Evolutionary conservation across 768 basidiomycete species (phyloP), one percentile per base, ranked within the genome.

Genomic region (Tremella fuciformis): DNA sequence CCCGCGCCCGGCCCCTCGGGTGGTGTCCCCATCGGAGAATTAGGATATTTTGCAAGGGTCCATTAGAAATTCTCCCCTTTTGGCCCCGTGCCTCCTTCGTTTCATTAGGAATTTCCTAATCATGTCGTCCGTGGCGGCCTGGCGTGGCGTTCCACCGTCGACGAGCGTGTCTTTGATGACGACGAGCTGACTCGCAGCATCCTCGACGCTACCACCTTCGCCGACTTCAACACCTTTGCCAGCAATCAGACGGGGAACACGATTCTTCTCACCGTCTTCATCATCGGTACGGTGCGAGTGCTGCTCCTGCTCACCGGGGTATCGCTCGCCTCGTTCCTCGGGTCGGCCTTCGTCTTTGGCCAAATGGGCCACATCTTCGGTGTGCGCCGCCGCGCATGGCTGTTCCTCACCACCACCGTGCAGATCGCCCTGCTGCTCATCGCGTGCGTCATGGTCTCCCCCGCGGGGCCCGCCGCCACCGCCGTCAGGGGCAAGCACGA

Each of bases 241-340:
- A 66, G 64, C 0, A 71, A 71, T 54, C 70, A 71, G 55, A 71
- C 70, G 22, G 70, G 70, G 44, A 73, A 73, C 50, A 69, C 66
- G 13, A 69, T 73, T 55, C 62, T 73, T 1, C 59, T 73, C 1
- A 67, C 68, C 13, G 65, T 73, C 11, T 56, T 64, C 1, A 56
- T 58, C n/a, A 57, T 73, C 13, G 60, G 64, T 7, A 61, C 64
- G 1, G 47, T 47, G 4, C 46, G 57, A 6, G 51, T 57, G 24
- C 40, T 57, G 8, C 51, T 72, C 4, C 26, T 67, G 3, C 49
- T 69, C 16, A 73, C 71, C 13, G 68, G 65, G 13, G 49, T 73
- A 1, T 69, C 67, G 11, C 59, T 73, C 2, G 67, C 58, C 11
- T 48, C 55, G 21, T 73, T 73, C 47, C 48, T 73, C 8, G 18